Conservation (phyloP, 2,329 filamentous ascomycete genomes). For the Periconia digitata region DNA sequence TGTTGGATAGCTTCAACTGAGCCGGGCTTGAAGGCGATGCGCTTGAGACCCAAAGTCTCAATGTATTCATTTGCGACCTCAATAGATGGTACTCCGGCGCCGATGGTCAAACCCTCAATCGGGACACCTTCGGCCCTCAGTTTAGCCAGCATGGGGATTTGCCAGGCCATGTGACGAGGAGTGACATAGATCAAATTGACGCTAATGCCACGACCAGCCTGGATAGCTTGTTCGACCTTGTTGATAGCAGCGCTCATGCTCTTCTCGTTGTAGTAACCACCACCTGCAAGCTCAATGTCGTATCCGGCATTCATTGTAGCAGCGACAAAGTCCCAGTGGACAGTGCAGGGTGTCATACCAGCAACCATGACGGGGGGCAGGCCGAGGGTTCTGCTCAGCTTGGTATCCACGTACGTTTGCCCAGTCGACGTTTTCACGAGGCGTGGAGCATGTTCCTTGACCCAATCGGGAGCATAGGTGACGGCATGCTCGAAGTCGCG, state of each 20-base stretch:
- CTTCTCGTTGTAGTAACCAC: conserved; percentile 52
- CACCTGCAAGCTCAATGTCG: conserved; percentile 53
- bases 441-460: conserved; percentile 93
- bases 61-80: conserved; percentile 54
- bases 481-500: conserved; percentile 93
- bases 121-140: conserved; percentile 50
- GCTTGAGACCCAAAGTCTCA: conserved; percentile 58
- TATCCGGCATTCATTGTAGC: conserved; percentile 57
- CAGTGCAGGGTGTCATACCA: conserved; percentile 53
- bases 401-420: conserved; percentile 91
- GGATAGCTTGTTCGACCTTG: conserved; percentile 48
- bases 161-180: conserved; percentile 56
- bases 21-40: conserved; percentile 53
- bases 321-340: conserved; percentile 54
- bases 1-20: conserved; percentile 49
- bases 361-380: conserved; percentile 52
- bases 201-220: conserved; percentile 54
- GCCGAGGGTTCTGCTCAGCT: conserved; percentile 56
- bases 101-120: conserved; percentile 52
- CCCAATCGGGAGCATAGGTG: conserved; percentile 95
- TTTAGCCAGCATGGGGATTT: conserved; percentile 54
- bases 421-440: conserved; percentile 87
- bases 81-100: conserved; percentile 52
- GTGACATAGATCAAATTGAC: conserved; percentile 58
- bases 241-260: conserved; percentile 50